Evolutionary conservation across 495 filamentous ascomycete genomes (phyloP).

Genomic region (Talaromyces wortmannii): DNA sequence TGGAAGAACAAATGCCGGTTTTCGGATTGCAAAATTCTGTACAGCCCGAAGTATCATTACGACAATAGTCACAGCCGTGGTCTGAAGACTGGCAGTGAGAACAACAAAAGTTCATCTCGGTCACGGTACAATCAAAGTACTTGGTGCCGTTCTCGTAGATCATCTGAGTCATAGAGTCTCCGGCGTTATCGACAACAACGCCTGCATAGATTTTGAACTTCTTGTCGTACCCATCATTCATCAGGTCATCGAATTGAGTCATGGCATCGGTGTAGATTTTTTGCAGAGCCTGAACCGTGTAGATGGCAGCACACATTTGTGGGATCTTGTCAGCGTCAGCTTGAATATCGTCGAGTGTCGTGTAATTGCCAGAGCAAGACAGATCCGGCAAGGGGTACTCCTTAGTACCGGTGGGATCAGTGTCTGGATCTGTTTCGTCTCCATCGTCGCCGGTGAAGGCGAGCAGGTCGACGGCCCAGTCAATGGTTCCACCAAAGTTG

Average conservation of each 20-base stretch:
- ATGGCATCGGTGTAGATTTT: not conserved
- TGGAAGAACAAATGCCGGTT: not conserved
- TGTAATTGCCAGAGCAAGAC: not conserved
- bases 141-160: not conserved
- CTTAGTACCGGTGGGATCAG: not conserved
- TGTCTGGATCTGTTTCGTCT: not conserved
- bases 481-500: slow-evolving; percentile 16
- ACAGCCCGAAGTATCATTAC: not conserved
- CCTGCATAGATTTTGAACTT: not conserved
- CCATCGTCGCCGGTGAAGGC: not conserved
- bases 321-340: not conserved
- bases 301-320: not conserved
- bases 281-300: not conserved
- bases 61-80: not conserved
- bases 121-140: not conserved
- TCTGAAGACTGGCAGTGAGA: not conserved
- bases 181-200: not conserved
- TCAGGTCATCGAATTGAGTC: not conserved
- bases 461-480: slow-evolving; percentile 18
- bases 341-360: not conserved
- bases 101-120: not conserved
- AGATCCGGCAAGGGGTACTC: not conserved
- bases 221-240: not conserved
- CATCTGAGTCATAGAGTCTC: not conserved
- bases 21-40: not conserved